Base-by-base conservation (phyloP, 2,329 filamentous ascomycete species). In the Pseudogymnoascus sp. region DNA sequence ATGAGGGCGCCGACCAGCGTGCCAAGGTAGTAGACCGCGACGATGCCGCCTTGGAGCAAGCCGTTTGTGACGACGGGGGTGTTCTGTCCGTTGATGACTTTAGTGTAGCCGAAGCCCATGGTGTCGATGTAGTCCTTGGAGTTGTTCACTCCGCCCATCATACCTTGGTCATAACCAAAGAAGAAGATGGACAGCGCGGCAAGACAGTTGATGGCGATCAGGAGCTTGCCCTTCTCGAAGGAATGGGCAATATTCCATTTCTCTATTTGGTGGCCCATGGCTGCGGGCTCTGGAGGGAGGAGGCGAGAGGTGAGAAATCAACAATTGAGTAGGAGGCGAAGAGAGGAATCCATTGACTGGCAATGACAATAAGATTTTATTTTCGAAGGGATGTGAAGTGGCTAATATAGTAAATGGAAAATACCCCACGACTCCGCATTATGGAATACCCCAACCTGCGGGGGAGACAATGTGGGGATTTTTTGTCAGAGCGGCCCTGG, bases 141-240 rank as follows among this genome's bases (percentile, higher is more conserved):
- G 56, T 83, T 86, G 73, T 89, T 89, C 11, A 89, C 86, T 63
- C 87, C 87, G 16, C 83, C 82, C 84, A 81, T 87, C 66, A 81
- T 74, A 49, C 79, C 81, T 64, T 53, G 59, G 7, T 63, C 40
- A 61, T 63, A 65, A 28, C 78, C 86, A 68, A 88, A 88, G 77
- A 89, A 88, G 73, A 88, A 85, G 66, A 88, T 89, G 12, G 84
- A 87, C 12, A 89, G 72, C 1, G 79, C 85, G 1, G 86, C 86
- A 12, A 88, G 76, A 59, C 79, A 80, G 71, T 88, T 88, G 73
- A 89, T 82, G 38, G 82, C 81, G 63, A 85, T 78, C 63, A 87
- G 79, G 65, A 88, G 78, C 43, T 74, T 72, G 16, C 77, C 73
- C 75, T 86, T 86, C 75, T 85, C 77, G 4, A 83, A 73, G 66